Evolutionary conservation across 2,329 filamentous ascomycete genomes (phyloP), one percentile per base, ranked within the genome.

Genomic region (Alternaria angustiovoidea): DNA sequence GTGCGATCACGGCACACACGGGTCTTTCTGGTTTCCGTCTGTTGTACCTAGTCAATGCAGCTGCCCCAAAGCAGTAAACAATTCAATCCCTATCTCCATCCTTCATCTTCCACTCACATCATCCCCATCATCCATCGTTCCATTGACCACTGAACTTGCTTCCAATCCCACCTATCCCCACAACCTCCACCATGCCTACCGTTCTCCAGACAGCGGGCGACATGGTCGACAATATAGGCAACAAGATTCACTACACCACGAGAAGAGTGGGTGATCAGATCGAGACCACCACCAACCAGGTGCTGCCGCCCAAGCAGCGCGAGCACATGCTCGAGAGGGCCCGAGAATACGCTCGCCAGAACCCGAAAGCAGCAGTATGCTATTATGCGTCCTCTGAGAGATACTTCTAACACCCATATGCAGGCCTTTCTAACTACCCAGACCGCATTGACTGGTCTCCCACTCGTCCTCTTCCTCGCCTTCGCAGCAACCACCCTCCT

Each of bases 361-460:
- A 90, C 57, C 92, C 92, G 2, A 81, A 92, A 63, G 80, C 93
- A 43, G 88, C 90, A 56, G 91, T 92, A 82, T 22, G 88, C 44
- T 30, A 20, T 39, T 12, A 4, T 1, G 14, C 11, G 12, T 12
- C 32, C 32, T 36, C 32, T 14, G 18, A n/a, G 2, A 18, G 4
- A 11, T 8, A 9, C 11, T 20, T 16, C 47, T 30, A 14, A 60
- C 18, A 9, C n/a, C 14, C 16, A 9, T 7, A 1, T 14, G 2
- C 64, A 92, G 90, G 87, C 88, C 59, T 92, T 95, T 75, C 74
- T 93, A 58, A 78, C 86, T 46, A 81, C 85, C 30, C 91, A 94
- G 75, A 70, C 89, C 59, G 75, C 88, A 59, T 83, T 93, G 63
- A 88, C 88, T 14, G 84, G 88, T 58, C 77, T 91, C 14, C 92